A percentile compares a stretch with the other conserved stretches of the same genome.
Evolutionary conservation across 2,329 filamentous ascomycete genomes (phyloP).

Genomic region (Aspergillus glaucus): DNA sequence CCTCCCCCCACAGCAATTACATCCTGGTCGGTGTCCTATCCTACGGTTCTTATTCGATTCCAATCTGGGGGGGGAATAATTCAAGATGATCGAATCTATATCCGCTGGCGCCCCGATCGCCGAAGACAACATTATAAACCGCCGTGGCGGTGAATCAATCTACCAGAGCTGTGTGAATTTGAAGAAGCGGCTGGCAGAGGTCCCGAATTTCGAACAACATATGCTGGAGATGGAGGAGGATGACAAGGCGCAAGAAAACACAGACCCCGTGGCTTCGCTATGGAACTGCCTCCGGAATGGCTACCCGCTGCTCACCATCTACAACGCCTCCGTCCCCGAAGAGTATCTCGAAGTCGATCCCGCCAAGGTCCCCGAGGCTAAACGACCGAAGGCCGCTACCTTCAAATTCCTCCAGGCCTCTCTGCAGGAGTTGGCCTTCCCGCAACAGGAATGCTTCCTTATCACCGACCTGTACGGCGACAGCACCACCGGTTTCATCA

Average conservation of each 20-base stretch:
- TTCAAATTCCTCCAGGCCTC: slow-evolving; percentile 92
- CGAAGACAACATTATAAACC: slow-evolving; percentile 93
- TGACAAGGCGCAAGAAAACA: slow-evolving; percentile 54
- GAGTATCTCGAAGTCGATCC: slow-evolving; percentile 64
- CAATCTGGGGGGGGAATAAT: slow-evolving; percentile 12
- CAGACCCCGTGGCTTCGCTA: slow-evolving; percentile 80
- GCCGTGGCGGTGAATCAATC: slow-evolving; percentile 87
- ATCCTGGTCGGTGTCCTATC: slow-evolving; percentile 5
- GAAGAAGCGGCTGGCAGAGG: slow-evolving; percentile 71
- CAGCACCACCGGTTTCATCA: slow-evolving; percentile 95
- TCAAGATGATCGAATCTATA: slow-evolving; percentile 31
- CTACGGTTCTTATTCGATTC: background rate
- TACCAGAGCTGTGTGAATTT: slow-evolving; percentile 92
- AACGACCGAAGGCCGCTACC: slow-evolving; percentile 76
- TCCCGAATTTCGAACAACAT: slow-evolving; percentile 74
- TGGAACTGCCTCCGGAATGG: slow-evolving; percentile 84
- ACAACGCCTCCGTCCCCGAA: slow-evolving; percentile 73
- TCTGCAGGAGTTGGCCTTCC: slow-evolving; percentile 71
- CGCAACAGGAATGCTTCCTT: slow-evolving; percentile 78
- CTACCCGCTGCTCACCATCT: slow-evolving; percentile 77
- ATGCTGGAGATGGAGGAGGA: slow-evolving; percentile 66
- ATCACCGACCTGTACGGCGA: slow-evolving; percentile 86
- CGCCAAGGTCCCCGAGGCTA: slow-evolving; percentile 58
- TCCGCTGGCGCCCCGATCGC: slow-evolving; percentile 48
- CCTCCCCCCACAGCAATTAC: background rate